Evolutionary conservation across 495 filamentous ascomycete species (phyloP), one percentile per base, ranked within the genome.

Genomic region (Amniculicola lignicola): DNA sequence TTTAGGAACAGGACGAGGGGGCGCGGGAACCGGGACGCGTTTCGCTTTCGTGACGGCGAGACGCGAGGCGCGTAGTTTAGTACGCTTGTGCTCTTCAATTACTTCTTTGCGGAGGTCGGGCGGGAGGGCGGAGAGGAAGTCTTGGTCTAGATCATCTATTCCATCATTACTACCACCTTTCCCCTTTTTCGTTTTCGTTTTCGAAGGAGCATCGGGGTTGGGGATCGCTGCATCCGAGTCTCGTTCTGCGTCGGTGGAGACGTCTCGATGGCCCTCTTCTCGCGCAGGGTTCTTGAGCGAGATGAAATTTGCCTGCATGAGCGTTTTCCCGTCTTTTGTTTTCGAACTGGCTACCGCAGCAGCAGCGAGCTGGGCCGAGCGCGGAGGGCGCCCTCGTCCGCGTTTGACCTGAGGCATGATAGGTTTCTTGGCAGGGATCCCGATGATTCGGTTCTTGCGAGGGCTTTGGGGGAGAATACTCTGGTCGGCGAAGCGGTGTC

Each of bases 101-200:
- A 96, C 77, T 72, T 96, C 90, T 18, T 69, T 69, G 28, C 88
- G 82, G 42, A 96, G 79, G 45, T 95, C 87, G 49, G 87, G 83
- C 0, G 90, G 90, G 0, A 96, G 73, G 18, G 89, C 89, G 11
- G 85, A 81, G 27, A 96, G 82, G 70, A 93, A 90, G 4, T 82
- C 82, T 0, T 77, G 72, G 41, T 89, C 87, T 5, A 88, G 67
- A 6, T 79, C 78, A 6, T 68, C 67, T 9, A 33, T 42, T 4
- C 14, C 33, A n/a, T 44, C 19, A 37, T 9, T 19, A 1, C 19
- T 35, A 35, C 9, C n/a, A n/a, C n/a, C n/a, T n/a, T n/a, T n/a
- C n/a, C n/a, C n/a, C n/a, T n/a, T 52, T 39, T 24, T 9, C 38
- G 18, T 22, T 23, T 10, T 14, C 42, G 5, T 64, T 51, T 25